Evolutionary conservation across 371 early-diverging fungal genomes (phyloP).

Genomic region (Saksenaea oblongispora): DNA sequence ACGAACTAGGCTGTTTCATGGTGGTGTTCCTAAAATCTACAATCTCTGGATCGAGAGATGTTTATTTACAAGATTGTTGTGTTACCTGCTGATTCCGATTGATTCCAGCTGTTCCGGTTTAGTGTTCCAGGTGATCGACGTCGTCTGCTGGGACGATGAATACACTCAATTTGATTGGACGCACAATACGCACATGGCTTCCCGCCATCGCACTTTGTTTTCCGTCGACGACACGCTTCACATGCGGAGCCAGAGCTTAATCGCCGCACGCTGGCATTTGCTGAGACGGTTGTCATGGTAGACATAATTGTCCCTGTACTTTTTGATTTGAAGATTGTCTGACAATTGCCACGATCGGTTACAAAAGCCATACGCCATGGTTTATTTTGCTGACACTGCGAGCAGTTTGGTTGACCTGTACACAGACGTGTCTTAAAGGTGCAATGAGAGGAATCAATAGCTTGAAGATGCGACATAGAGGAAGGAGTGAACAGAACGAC

Average conservation of each 20-base stretch:
- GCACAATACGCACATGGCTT: constrained; percentile 38
- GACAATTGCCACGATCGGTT: constrained; percentile 3
- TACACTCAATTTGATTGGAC: neutral
- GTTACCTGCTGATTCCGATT: neutral
- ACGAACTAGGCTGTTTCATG: neutral
- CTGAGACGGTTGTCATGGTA: constrained; percentile 29
- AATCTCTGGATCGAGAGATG: neutral
- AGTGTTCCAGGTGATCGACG: neutral
- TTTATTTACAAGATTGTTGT: neutral
- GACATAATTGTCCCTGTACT: constrained; percentile 8
- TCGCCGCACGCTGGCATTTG: constrained; percentile 27
- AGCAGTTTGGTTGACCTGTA: constrained; percentile 33
- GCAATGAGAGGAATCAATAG: constrained; percentile 1
- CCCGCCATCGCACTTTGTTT: constrained; percentile 40
- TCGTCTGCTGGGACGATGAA: neutral
- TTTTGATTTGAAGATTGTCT: neutral
- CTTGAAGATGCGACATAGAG: neutral
- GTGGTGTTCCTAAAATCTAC: neutral
- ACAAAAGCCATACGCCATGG: constrained; percentile 33
- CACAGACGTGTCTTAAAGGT: constrained; percentile 22
- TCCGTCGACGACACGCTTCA: constrained; percentile 39
- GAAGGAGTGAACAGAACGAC: neutral
- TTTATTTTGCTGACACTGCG: constrained; percentile 26
- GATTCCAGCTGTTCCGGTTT: constrained; percentile 9
- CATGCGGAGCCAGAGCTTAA: constrained; percentile 41